Evolutionary conservation across 2,329 filamentous ascomycete genomes (phyloP), one percentile per base, ranked within the genome.

Genomic region (Trichoderma atrobrunneum): DNA sequence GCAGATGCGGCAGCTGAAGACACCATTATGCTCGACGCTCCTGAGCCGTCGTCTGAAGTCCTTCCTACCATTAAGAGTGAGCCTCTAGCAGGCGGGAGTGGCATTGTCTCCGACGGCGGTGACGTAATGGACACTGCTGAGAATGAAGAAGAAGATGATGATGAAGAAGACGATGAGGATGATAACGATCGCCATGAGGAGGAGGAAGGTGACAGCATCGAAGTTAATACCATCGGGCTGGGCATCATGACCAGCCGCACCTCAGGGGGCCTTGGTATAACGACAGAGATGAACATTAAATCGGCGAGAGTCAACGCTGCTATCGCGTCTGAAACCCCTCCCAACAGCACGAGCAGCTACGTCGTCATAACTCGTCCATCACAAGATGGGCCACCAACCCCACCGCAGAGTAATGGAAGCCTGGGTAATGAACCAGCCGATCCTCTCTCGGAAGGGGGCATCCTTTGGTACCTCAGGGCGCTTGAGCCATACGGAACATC

Each of bases 391-490:
- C 90, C 91, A 3, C 88, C 91, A 12, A 93, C 91, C 2, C 91
- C 91, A 30, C 91, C 91, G 1, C 87, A 90, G 67, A 92, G 89
- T 1, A 90, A 89, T 74, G 87, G 87, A 59, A 89, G 87, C 74
- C 81, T 88, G 16, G 83, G 82, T 54, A 81, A 83, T 70, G 86
- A 87, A 59, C 80, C 85, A 2, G 74, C 78, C 5, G 88, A 90
- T 43, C 84, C 87, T 14, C 84, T 94, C 59, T 87, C 87, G 3
- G 87, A 91, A 63, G 95, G 95, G 72, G 95, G 95, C 39, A 85
- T 97, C 14, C 90, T 93, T 8, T 98, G 94, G 94, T 97, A 97
- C 80, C 88, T 97, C 72, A 89, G 93, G 78, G 87, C 89, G 10
- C 97, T 97, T 78, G 89, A 96, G 66, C 92, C 93, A 1, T 70